A percentile compares a stretch with the other conserved stretches of the same genome.
These are phyloP conservation scores for Triticum monococcum DNA, from an alignment of 176 grass and related monocot genomes.

Conservation along the genomic window DNA sequence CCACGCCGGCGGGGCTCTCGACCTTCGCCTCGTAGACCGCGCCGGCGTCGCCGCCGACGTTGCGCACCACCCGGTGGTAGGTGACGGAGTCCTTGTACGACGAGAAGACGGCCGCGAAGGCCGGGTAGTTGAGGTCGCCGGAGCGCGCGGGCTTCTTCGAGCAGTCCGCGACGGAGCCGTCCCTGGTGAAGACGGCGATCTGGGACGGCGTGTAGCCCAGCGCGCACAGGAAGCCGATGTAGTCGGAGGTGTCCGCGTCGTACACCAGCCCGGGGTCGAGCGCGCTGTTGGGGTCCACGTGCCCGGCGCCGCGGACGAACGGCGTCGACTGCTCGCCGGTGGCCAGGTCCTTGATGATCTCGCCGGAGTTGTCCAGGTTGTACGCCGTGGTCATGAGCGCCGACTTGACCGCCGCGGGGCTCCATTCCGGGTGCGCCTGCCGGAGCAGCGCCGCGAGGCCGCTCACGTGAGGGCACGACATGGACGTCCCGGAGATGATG, in stretches of 20 bases:
- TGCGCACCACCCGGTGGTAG: constrained; percentile 65
- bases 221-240: constrained; percentile 80
- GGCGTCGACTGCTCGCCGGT: constrained; percentile 63
- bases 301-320: constrained; percentile 81
- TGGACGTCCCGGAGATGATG: constrained; percentile 87
- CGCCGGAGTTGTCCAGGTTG: constrained; percentile 62
- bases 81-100: constrained; percentile 59
- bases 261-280: constrained; percentile 83
- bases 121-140: constrained; percentile 93
- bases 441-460: constrained; percentile 73
- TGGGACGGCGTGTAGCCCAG: constrained; percentile 50
- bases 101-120: constrained; percentile 63
- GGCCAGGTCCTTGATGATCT: constrained; percentile 69
- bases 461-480: constrained; percentile 89
- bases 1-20: constrained; percentile 53
- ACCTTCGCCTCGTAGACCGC: constrained; percentile 51
- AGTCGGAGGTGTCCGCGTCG: constrained; percentile 55
- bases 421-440: constrained; percentile 63
- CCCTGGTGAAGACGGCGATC: constrained; percentile 69
- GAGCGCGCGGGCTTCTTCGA: constrained; percentile 42
- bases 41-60: constrained; percentile 50
- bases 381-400: constrained; percentile 91
- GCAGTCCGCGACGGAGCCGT: constrained; percentile 51
- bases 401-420: constrained; percentile 74
- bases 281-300: constrained; percentile 70